Base-by-base conservation (phyloP, 257 asterid genomes). In the Plectranthus barbatus region DNA sequence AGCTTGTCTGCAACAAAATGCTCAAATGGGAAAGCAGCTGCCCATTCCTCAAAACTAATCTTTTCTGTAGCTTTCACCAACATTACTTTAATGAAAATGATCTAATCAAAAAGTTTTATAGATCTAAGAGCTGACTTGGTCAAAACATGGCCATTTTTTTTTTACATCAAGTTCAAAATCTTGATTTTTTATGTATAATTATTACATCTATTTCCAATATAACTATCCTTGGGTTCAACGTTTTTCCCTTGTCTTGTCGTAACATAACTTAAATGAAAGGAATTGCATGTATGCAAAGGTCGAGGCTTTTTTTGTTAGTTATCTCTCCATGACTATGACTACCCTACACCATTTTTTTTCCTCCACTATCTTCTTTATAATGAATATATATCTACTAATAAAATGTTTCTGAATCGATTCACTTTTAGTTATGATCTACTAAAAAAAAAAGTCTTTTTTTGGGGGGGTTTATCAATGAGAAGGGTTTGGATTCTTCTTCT, bases 31-130 rank as follows among this genome's bases (percentile, higher is more conserved):
- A 73, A 73, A 64, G 15, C 69, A 57, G 59, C 45, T 36, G 48
- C 84, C 82, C 84, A 78, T 78, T 62, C 76, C 78, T 76, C 70
- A 49, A 72, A 56, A 62, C 61, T 56, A 60, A 69, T 73, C 44
- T 23, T 72, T 64, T 66, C 52, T 72, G 69, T 74, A 66, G 63
- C 66, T 53, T 41, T 12, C 46, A 20, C 47, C 17, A 42, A 23
- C 42, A 37, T 18, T 24, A 41, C 21, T 26, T 53, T 56, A 9
- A 41, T 48, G 40, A 31, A 56, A 41, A 15, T 31, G 7, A 50
- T 48, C 11, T 47, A 59, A 60, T 37, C 66, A 45, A 72, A 12
- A 1, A 13, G 34, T 50, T 26, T 45, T 44, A 68, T 68, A 51
- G 62, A 57, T 59, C 58, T 66, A 24, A 59, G 21, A 42, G 55